phyloP scores from a whole-genome alignment of 305 asterid genomes.

The Withania somnifera region DNA sequence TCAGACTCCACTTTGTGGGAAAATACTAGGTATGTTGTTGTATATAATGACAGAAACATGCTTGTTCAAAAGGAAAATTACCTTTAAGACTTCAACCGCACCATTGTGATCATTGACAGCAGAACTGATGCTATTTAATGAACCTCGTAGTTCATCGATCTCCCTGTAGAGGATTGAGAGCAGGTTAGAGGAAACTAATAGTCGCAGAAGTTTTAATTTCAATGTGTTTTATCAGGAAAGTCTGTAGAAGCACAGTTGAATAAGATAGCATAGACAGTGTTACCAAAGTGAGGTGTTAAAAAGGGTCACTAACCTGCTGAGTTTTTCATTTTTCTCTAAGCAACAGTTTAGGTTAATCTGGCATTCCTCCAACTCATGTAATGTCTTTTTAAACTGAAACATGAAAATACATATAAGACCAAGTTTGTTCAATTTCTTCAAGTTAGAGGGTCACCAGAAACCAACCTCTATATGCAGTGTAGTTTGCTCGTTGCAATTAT shows the following conservation, averaged over 20 bases:
- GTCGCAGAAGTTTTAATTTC: neutral
- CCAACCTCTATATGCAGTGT: constrained; percentile 53
- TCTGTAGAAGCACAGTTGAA: neutral
- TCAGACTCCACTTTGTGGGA: no score
- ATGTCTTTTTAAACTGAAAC: constrained; percentile 58
- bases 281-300: constrained; percentile 3
- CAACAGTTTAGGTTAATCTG: constrained; percentile 45
- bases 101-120: constrained; percentile 30
- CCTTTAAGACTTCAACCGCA: constrained; percentile 60
- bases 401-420: constrained; percentile 6
- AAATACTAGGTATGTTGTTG: no score
- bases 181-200: neutral
- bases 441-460: constrained; percentile 5
- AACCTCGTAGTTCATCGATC: constrained; percentile 40
- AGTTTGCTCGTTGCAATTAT: constrained; percentile 21
- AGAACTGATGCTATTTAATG: constrained; percentile 21
- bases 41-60: neutral
- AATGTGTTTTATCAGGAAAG: neutral
- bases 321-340: constrained; percentile 65
- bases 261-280: neutral
- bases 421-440: neutral
- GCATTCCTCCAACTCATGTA: constrained; percentile 56
- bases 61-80: constrained; percentile 9
- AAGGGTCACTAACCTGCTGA: constrained; percentile 32
- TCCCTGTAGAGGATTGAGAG: constrained; percentile 41